phyloP scores from a whole-genome alignment of 2,329 filamentous ascomycete genomes.

The Colletotrichum cordylinicola region DNA sequence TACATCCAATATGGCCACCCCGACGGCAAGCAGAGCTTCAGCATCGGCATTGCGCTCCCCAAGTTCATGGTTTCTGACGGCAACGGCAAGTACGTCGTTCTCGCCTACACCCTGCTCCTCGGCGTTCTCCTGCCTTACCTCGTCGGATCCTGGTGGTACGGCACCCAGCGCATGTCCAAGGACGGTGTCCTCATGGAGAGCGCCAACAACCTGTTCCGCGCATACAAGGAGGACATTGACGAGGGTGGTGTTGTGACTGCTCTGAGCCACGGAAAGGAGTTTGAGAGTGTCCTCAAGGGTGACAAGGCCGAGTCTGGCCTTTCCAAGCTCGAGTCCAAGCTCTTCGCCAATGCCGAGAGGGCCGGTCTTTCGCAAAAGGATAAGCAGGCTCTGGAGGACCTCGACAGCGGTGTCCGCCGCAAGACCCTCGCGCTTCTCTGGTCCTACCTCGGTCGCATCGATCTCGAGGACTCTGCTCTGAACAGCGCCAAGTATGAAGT shows the following conservation, averaged over 20 bases:
- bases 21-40: slow-evolving; percentile 97
- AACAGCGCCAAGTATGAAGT: slow-evolving; percentile 89
- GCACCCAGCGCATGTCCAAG: slow-evolving; percentile 89
- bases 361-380: slow-evolving; percentile 75
- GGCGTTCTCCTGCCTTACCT: slow-evolving; percentile 91
- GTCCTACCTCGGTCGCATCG: slow-evolving; percentile 91
- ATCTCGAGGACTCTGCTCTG: slow-evolving; percentile 78
- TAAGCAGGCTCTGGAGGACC: slow-evolving; percentile 74
- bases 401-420: slow-evolving; percentile 80
- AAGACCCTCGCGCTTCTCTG: slow-evolving; percentile 91
- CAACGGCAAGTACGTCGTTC: slow-evolving; percentile 92
- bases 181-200: slow-evolving; percentile 93
- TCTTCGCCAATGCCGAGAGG: slow-evolving; percentile 60
- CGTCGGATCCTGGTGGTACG: slow-evolving; percentile 99
- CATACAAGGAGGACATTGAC: slow-evolving; percentile 86
- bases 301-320: slow-evolving; percentile 82
- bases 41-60: slow-evolving; percentile 95
- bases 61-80: slow-evolving; percentile 92
- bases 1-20: slow-evolving; percentile 95
- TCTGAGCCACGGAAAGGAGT: slow-evolving; percentile 87
- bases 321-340: slow-evolving; percentile 82
- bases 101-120: slow-evolving; percentile 87
- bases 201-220: slow-evolving; percentile 91
- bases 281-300: slow-evolving; percentile 75
- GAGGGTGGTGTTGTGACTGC: slow-evolving; percentile 81